Evolutionary conservation across 1,284 basidiomycete genomes (phyloP).

Genomic region (Gymnopus androsaceus): DNA sequence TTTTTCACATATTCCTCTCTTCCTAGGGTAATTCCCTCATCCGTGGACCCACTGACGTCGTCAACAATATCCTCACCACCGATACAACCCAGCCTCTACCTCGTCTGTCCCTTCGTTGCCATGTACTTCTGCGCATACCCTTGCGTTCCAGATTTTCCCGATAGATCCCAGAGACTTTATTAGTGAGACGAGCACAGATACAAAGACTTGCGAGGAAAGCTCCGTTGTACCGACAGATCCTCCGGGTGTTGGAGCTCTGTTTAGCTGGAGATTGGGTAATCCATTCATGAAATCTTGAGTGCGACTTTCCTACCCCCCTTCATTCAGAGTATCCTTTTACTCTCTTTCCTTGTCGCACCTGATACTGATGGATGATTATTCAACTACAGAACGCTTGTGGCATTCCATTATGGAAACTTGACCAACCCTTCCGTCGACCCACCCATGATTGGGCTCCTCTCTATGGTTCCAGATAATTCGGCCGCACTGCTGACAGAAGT

Average conservation of each 20-base stretch:
- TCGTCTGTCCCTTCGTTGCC: constrained; percentile 29
- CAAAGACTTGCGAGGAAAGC: constrained; percentile 10
- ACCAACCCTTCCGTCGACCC: constrained; percentile 15
- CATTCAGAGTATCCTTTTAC: not conserved
- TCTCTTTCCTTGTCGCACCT: too few species aligned
- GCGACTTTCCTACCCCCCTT: not conserved
- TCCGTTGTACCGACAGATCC: constrained; percentile 19
- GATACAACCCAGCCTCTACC: constrained; percentile 30
- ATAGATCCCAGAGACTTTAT: constrained; percentile 18
- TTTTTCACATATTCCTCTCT: not conserved
- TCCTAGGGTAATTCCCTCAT: constrained; percentile 43
- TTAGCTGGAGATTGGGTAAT: constrained; percentile 19
- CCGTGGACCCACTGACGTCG: constrained; percentile 39
- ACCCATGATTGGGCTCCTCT: constrained; percentile 12
- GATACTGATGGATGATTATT: not conserved
- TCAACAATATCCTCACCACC: constrained; percentile 19
- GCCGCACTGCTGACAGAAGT: constrained; percentile 6
- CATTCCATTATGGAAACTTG: constrained; percentile 15
- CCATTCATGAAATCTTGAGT: constrained; percentile 16
- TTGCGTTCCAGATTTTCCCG: constrained; percentile 46
- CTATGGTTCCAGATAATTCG: constrained; percentile 9
- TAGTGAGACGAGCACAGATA: constrained; percentile 1
- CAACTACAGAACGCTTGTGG: constrained; percentile 1
- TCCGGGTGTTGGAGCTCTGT: constrained; percentile 14
- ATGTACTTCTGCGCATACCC: constrained; percentile 43